Evolutionary conservation across 164 flowering plant species (phyloP).

Genomic region (Saururus chinensis): DNA sequence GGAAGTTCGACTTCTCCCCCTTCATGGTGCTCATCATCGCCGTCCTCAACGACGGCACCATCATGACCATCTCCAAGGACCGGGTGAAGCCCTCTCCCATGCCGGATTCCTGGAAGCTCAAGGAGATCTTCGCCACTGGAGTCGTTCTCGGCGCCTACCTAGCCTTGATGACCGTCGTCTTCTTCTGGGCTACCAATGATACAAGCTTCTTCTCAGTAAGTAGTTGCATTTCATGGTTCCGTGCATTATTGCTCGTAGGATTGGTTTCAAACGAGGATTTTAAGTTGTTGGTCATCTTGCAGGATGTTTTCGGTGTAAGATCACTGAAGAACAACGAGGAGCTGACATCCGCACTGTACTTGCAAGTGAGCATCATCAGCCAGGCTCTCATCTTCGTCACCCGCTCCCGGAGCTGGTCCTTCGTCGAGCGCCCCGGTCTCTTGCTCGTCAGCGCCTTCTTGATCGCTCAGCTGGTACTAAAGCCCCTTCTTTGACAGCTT

Average conservation of each 20-base stretch:
- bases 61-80: constrained; percentile 37
- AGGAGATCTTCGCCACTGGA: constrained; percentile 34
- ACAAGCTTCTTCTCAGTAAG: constrained; percentile 26
- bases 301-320: constrained; percentile 20
- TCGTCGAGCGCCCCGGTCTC: constrained; percentile 21
- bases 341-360: constrained; percentile 18
- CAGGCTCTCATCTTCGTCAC: constrained; percentile 24
- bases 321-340: constrained; percentile 14
- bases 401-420: constrained; percentile 23
- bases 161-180: constrained; percentile 26
- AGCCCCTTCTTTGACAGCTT: no score
- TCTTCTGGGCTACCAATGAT: constrained; percentile 23
- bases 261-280: no score
- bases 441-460: constrained; percentile 15
- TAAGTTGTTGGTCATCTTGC: neutral
- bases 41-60: constrained; percentile 33
- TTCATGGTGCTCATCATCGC: constrained; percentile 35
- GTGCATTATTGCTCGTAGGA: no score
- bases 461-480: constrained; percentile 17
- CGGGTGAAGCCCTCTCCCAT: constrained; percentile 31
- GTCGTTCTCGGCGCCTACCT: constrained; percentile 28
- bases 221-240: no score
- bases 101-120: constrained; percentile 36
- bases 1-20: constrained; percentile 36
- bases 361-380: constrained; percentile 24